Conservation (phyloP, 1,139 yeast genomes). For the Insectozyma bohioensis region DNA sequence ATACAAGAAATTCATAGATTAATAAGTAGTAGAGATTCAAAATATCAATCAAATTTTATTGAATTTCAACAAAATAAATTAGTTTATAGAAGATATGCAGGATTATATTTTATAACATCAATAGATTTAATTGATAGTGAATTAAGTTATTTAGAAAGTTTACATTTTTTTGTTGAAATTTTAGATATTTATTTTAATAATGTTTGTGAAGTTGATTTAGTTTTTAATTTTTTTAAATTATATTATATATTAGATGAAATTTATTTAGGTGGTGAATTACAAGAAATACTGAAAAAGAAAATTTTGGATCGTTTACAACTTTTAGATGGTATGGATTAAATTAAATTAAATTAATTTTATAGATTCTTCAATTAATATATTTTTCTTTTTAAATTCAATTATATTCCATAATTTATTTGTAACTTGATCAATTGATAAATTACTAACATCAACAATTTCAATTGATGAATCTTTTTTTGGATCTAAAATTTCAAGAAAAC, state of each 20-base stretch:
- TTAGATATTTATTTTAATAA: constrained; percentile 81
- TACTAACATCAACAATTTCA: constrained; percentile 58
- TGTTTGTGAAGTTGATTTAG: constrained; percentile 93
- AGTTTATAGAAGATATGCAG: constrained; percentile 90
- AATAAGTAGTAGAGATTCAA: constrained; percentile 80
- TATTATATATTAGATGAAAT: constrained; percentile 73
- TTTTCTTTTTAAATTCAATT: constrained; percentile 14
- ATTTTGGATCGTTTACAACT: constrained; percentile 53
- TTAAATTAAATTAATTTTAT: constrained; percentile 12
- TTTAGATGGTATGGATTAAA: constrained; percentile 43
- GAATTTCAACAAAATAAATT: constrained; percentile 73
- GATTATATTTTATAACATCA: constrained; percentile 80
- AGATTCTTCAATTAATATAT: constrained; percentile 17
- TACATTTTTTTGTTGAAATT: constrained; percentile 87
- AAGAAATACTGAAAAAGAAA: constrained; percentile 64
- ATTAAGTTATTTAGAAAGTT: constrained; percentile 75
- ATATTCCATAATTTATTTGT: constrained; percentile 28
- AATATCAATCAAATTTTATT: constrained; percentile 76
- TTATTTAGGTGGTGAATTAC: constrained; percentile 76
- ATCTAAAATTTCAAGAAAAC: constrained; percentile 54
- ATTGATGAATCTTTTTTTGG: constrained; percentile 31
- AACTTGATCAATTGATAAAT: constrained; percentile 58
- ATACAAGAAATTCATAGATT: constrained; percentile 76
- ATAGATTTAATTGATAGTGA: constrained; percentile 78
- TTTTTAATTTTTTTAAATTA: constrained; percentile 75